Conservation (phyloP, 768 basidiomycete genomes). For the Panellus pusillus region DNA sequence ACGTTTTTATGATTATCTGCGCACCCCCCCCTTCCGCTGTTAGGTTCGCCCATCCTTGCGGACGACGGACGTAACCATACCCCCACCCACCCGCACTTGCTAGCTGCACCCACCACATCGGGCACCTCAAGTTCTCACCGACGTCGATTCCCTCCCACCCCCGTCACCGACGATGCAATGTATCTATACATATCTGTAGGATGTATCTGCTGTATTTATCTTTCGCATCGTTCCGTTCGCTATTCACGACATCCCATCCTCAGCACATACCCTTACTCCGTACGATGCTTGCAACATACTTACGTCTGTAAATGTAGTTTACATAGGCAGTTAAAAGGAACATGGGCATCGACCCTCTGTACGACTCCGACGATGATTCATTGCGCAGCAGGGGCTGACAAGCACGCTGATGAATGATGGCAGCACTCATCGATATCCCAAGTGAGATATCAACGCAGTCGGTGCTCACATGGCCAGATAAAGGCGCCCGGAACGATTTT, state of each 20-base stretch:
- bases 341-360: too few species aligned
- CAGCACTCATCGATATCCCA: too few species aligned
- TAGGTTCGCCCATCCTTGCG: too few species aligned
- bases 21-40: background rate
- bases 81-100: background rate
- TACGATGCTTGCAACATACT: background rate
- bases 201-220: constrained; percentile 1
- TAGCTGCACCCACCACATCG: background rate
- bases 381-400: too few species aligned
- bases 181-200: constrained; percentile 10
- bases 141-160: background rate
- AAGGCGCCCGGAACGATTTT: too few species aligned
- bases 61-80: too few species aligned
- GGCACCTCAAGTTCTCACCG: background rate
- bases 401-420: too few species aligned
- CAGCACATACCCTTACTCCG: background rate
- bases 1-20: background rate
- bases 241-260: background rate
- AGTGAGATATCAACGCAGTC: too few species aligned
- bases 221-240: background rate
- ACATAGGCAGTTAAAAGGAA: too few species aligned
- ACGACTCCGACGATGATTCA: too few species aligned
- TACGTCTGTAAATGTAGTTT: background rate
- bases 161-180: background rate
- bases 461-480: too few species aligned